Base-by-base conservation (phyloP, 176 grass and related monocot genomes). In the Zizania latifolia region DNA sequence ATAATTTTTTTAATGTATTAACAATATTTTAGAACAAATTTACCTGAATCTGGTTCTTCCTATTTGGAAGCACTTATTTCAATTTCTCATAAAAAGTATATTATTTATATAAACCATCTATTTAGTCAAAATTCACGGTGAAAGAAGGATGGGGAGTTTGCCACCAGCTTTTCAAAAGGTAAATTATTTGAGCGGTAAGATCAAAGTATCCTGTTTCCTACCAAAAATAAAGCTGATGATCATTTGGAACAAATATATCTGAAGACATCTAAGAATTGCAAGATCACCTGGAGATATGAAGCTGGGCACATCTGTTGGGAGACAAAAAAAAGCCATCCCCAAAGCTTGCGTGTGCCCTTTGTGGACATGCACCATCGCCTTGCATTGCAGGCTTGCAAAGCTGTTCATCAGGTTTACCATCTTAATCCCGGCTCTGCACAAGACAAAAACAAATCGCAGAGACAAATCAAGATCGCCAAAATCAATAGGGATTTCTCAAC, bases 261-360 rank as follows among this genome's bases (percentile, higher is more conserved):
- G 24, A 9, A 33, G 41, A 61, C 71, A 51, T 41, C n/a, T 67
- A 22, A 78, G 65, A 39, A 24, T 17, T 62, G 13, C 37, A 62
- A 17, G 29, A 39, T 48, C 82, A 97, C 94, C 94, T 86, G 24
- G 84, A 83, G 65, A 81, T 37, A 76, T 92, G 86, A 62, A 86
- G 40, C 65, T 78, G 83, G 5, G 46, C 24, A 61, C 86, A 66
- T 58, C 59, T 85, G 45, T 70, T 89, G 65, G n/a, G n/a, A 81
- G 85, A 80, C 58, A 77, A 12, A 84, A 59, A 43, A 22, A 74
- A 58, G 84, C 71, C 5, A 74, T 1, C 53, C 83, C 84, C 31
- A 85, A 89, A 33, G 76, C 31, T 67, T 91, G 94, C 61, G 76
- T 35, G 84, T 83, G 80, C 6, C 59, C 65, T 79, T 83, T 91